Base-by-base conservation (phyloP, 2,329 filamentous ascomycete species). In the Diaporthe citrichinensis region DNA sequence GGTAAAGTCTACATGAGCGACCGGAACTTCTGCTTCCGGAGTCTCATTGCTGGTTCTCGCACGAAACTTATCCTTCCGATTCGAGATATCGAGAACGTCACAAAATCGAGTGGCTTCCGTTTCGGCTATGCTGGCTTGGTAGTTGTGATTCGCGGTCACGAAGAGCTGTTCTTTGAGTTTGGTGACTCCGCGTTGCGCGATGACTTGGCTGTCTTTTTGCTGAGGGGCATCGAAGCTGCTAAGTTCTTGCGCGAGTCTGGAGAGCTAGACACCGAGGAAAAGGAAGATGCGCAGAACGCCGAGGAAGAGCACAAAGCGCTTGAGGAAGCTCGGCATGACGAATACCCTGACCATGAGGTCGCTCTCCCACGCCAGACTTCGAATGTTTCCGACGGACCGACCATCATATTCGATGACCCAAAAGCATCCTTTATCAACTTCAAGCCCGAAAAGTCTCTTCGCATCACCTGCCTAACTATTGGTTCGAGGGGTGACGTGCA, bases 121-220 rank as follows among this genome's bases (percentile, higher is more conserved):
- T 94, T 98, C 80, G 95, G 95, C 9, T 98, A 98, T 79, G 94
- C 95, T 28, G 97, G 96, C 7, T 89, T 99, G 55, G 95, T 98
- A 0, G 88, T 98, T n/a, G 94, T 98, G 6, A 97, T 99, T 78
- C 92, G 94, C 72, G 97, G 96, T 0, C 95, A 98, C 77, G 97
- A 98, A 82, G 97, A 98, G 84, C 86, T 99, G 0, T 98, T 98
- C 84, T 98, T 99, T 80, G 96, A 99, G 82, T 98, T 98, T 81
- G 90, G 91, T 71, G 90, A 92, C 65, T 87, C 90, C 1, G 95
- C 95, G 46, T 89, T 93, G 74, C 92, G 97, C 73, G 96, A 99
- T 80, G 96, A 98, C 83, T 98, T 96, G 81, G 92, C 94, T 2
- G 91, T 98, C 41, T 97, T 94, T 7, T 84, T 98, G 25, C 88